A percentile compares a stretch with the other conserved stretches of the same genome.
These are phyloP conservation scores for Starmerella floris DNA, from an alignment of 805 yeast species.

Conservation along the genomic window DNA sequence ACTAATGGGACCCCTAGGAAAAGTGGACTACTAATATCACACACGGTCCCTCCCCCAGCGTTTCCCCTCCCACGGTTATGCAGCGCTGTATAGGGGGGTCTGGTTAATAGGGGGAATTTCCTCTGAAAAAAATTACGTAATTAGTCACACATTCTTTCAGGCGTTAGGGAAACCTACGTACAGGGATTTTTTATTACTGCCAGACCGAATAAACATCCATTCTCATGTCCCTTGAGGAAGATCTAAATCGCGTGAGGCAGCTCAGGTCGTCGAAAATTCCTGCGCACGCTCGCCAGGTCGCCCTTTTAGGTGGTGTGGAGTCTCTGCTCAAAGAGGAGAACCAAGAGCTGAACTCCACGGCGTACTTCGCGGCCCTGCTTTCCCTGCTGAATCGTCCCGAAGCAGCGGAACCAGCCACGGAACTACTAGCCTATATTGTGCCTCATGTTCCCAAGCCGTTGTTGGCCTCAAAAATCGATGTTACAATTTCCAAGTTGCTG, in stretches of 20 bases:
- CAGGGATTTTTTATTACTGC: slow-evolving; percentile 3
- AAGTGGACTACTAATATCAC: background rate
- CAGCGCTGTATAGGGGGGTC: too few relatives aligned
- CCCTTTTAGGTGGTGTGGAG: slow-evolving; percentile 78
- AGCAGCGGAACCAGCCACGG: slow-evolving; percentile 63
- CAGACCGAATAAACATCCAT: background rate
- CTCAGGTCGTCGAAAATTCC: slow-evolving; percentile 19
- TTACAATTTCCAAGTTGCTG: slow-evolving; percentile 65
- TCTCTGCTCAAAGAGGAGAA: slow-evolving; percentile 61
- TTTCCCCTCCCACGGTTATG: background rate
- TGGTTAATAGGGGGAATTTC: too few relatives aligned
- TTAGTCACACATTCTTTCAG: background rate
- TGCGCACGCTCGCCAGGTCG: slow-evolving; percentile 37
- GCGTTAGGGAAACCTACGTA: background rate
- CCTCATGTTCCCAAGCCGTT: slow-evolving; percentile 60
- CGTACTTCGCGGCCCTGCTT: slow-evolving; percentile 68
- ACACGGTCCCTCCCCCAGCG: background rate
- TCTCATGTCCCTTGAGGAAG: slow-evolving; percentile 15
- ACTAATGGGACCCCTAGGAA: too few relatives aligned
- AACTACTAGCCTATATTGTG: slow-evolving; percentile 65
- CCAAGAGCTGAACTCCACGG: slow-evolving; percentile 47
- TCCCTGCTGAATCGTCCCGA: slow-evolving; percentile 67
- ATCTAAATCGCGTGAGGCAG: slow-evolving; percentile 12
- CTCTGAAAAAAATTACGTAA: slow-evolving; percentile 12
- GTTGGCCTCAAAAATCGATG: slow-evolving; percentile 60